These are phyloP conservation scores for Rhamnella rubrinervis DNA, from an alignment of 331 rosid genomes.

Conservation along the genomic window DNA sequence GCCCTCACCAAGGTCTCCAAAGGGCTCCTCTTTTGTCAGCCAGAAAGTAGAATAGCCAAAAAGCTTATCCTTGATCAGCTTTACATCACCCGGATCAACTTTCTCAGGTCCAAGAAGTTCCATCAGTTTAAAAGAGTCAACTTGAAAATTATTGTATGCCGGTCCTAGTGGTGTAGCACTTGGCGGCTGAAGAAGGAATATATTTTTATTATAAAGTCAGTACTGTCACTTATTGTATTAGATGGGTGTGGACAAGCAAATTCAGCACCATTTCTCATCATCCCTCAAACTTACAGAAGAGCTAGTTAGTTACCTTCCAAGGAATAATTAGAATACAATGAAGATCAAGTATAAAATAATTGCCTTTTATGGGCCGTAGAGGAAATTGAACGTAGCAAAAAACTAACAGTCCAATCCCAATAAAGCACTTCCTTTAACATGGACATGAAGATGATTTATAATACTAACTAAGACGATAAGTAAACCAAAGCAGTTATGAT, in stretches of 20 bases:
- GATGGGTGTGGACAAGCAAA: neutral
- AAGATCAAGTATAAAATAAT: neutral
- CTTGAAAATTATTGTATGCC: constrained; percentile 73
- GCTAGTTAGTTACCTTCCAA: constrained; percentile 1
- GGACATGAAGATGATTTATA: too few species aligned
- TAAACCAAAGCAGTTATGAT: too few species aligned
- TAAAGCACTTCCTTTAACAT: too few species aligned
- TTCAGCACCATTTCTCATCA: constrained; percentile 1
- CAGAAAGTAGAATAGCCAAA: constrained; percentile 93
- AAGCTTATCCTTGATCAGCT: constrained; percentile 84
- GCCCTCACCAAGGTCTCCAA: constrained; percentile 93
- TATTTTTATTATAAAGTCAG: constrained; percentile 1
- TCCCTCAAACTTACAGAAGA: neutral
- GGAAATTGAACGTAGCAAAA: too few species aligned
- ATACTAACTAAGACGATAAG: too few species aligned
- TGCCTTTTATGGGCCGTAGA: too few species aligned
- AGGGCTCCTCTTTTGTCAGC: constrained; percentile 96
- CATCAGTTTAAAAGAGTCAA: constrained; percentile 92
- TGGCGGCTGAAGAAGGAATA: constrained; percentile 51
- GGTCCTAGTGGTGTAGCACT: constrained; percentile 60
- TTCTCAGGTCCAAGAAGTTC: constrained; percentile 98
- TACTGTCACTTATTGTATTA: neutral
- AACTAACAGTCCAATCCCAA: too few species aligned
- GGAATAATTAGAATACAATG: neutral
- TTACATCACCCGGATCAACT: constrained; percentile 86